A percentile compares a stretch with the other conserved stretches of the same genome.
These are phyloP conservation scores for Sporothrix sp. DNA, from an alignment of 2,329 filamentous ascomycete species.

Conservation along the genomic window DNA sequence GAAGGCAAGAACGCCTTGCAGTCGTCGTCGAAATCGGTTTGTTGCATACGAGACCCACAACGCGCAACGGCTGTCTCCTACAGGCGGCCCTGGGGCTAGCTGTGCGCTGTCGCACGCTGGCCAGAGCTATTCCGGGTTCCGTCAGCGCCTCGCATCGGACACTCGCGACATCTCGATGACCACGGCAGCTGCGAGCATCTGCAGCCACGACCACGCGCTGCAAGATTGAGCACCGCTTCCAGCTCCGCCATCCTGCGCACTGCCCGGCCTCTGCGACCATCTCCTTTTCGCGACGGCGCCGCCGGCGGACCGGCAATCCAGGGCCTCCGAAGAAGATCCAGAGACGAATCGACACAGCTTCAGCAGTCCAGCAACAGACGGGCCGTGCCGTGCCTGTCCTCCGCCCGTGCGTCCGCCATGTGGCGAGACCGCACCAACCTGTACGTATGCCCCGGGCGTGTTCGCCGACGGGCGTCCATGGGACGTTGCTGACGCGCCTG, in stretches of 20 bases:
- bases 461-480: background rate
- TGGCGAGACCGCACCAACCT: slow-evolving; percentile 99
- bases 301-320: background rate
- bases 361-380: too few species aligned
- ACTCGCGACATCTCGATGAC: background rate
- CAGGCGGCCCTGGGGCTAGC: slow-evolving; percentile 2
- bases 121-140: slow-evolving; percentile 8
- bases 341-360: slow-evolving; percentile 8
- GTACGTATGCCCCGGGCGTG: slow-evolving; percentile 49
- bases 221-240: too few species aligned
- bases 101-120: background rate
- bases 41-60: too few species aligned
- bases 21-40: too few species aligned
- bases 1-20: too few species aligned
- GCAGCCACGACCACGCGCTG: background rate
- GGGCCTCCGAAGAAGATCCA: background rate
- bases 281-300: background rate
- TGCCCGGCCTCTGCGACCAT: too few species aligned
- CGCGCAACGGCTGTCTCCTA: too few species aligned
- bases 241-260: too few species aligned
- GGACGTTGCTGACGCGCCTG: background rate
- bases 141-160: slow-evolving; percentile 6
- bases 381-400: too few species aligned
- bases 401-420: slow-evolving; percentile 57
- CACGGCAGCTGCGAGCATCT: background rate